Evolutionary conservation across 2,329 filamentous ascomycete genomes (phyloP), one percentile per base, ranked within the genome.

Genomic region (Camptophora hylomeconis): DNA sequence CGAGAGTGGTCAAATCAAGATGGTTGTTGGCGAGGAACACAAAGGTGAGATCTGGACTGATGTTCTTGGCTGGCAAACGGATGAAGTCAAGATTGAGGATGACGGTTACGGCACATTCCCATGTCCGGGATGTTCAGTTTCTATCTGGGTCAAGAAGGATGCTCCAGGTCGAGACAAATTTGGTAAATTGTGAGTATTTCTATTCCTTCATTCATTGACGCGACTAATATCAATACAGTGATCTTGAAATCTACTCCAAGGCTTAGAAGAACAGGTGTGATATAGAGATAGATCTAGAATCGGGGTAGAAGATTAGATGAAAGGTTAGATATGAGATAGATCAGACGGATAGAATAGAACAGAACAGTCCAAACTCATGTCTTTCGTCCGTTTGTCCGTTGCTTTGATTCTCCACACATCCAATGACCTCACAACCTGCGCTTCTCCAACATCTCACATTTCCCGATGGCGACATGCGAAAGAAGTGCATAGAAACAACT

Each of bases 11-110:
- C 45, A 58, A 42, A 67, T 65, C 42, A 60, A 52, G 39, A 75
- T 75, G 69, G 61, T 57, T 35, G 68, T 73, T 7, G 71, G 70
- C 0, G 45, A 58, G 24, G 52, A 57, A 37, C 65, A 69, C 41
- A 58, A 57, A 2, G 69, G 67, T 1, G 67, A 75, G 54, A 48
- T 56, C 19, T 75, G 71, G 69, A 68, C 67, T 0, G 70, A 75
- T 49, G 42, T 75, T 2, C 43, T 69, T 30, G 62, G 54, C 9
- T 66, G 66, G 62, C 56, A 61, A 31, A 42, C 64, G 27, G 57
- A 58, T 0, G 57, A 69, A 45, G 62, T 74, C 1, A 48, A 53
- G 18, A 71, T 75, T 41, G 69, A 64, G 31, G 49, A 57, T 3
- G 57, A 67, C 25, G 71, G 71, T 0, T 70, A 53, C 41, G 71